A percentile compares a stretch with the other conserved stretches of the same genome.
Conservation (phyloP, 371 early-diverging fungal species). For the Mucor plumbeus region DNA sequence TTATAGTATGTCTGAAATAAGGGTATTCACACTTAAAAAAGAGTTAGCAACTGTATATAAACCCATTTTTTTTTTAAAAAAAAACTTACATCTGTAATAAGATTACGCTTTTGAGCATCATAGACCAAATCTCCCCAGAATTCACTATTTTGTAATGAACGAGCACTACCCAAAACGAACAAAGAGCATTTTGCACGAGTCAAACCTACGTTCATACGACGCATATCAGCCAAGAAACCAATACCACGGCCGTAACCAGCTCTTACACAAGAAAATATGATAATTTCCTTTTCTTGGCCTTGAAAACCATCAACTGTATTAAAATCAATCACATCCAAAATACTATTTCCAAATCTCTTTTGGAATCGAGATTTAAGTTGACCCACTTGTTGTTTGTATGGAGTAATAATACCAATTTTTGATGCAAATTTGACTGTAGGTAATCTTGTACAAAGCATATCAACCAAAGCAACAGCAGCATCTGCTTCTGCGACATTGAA, state of each 20-base stretch:
- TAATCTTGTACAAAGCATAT: conserved; percentile 56
- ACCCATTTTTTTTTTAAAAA: too few relatives aligned
- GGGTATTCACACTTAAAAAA: conserved; percentile 27
- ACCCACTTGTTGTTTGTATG: conserved; percentile 88
- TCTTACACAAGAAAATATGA: conserved; percentile 95
- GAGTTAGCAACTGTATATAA: neutral
- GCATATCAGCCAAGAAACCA: conserved; percentile 91
- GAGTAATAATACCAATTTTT: conserved; percentile 89
- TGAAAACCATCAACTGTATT: conserved; percentile 99
- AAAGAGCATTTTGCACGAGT: conserved; percentile 92
- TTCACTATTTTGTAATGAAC: conserved; percentile 60
- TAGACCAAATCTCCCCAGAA: conserved; percentile 74
- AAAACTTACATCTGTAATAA: conserved; percentile 53
- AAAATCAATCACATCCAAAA: conserved; percentile 84
- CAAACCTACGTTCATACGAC: conserved; percentile 95
- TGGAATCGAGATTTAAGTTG: conserved; percentile 73
- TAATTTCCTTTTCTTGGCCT: conserved; percentile 98
- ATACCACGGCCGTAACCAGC: conserved; percentile 74
- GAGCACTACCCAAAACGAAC: conserved; percentile 86
- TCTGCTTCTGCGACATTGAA: conserved; percentile 83
- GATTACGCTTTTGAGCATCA: conserved; percentile 57
- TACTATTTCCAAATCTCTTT: conserved; percentile 61
- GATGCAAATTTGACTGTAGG: conserved; percentile 73
- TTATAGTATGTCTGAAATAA: conserved; percentile 23
- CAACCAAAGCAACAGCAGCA: conserved; percentile 76